A percentile compares a stretch with the other conserved stretches of the same genome.
Conservation (phyloP, 179 eudicot genomes). For the Nepenthes alata region DNA sequence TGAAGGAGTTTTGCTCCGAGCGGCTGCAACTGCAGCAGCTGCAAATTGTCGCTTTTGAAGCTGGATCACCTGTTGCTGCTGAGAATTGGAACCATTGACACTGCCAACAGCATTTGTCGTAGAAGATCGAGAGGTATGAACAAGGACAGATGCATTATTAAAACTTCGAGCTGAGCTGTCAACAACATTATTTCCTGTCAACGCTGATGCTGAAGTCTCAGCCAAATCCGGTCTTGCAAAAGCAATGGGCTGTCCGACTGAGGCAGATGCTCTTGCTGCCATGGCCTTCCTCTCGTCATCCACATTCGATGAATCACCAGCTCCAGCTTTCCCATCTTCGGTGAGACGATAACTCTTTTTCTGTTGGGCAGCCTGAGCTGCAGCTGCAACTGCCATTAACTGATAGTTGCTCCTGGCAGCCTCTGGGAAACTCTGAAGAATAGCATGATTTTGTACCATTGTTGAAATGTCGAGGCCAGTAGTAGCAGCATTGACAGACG, state of each 20-base stretch:
- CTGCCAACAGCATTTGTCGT: constrained; percentile 19
- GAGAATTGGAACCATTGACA: constrained; percentile 25
- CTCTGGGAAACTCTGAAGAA: constrained; percentile 55
- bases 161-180: constrained; percentile 60
- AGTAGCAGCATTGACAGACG: constrained; percentile 43
- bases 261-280: constrained; percentile 25
- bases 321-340: constrained; percentile 48
- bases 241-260: constrained; percentile 65
- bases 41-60: constrained; percentile 32
- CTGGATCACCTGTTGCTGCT: constrained; percentile 32
- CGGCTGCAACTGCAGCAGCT: constrained; percentile 17
- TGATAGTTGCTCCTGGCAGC: constrained; percentile 47
- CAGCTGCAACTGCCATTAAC: constrained; percentile 49
- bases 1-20: constrained; percentile 40
- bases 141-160: constrained; percentile 32
- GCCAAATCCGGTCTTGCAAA: constrained; percentile 60
- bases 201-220: constrained; percentile 31
- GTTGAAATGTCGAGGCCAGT: constrained; percentile 56
- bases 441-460: constrained; percentile 51
- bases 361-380: constrained; percentile 47
- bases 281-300: constrained; percentile 61
- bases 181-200: constrained; percentile 30
- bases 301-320: constrained; percentile 26
- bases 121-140: constrained; percentile 32
- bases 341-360: constrained; percentile 42